Evolutionary conservation across 352 stramenopile species (phyloP), one percentile per base, ranked within the genome.

Genomic region (Pythium grandisporangium): DNA sequence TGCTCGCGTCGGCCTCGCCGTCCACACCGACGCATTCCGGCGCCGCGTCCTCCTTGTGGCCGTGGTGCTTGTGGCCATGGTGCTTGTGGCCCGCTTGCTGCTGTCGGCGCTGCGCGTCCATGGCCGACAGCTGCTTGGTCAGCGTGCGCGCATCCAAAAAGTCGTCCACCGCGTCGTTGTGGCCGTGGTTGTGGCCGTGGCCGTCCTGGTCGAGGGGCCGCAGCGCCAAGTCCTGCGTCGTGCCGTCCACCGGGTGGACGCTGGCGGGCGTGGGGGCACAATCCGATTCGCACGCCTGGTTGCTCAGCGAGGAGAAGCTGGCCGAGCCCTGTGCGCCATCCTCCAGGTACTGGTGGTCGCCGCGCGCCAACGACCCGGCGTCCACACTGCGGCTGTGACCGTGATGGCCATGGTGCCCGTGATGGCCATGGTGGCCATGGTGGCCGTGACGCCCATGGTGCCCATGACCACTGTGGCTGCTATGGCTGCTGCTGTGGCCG

Each of bases 141-240:
- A 81, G 54, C 38, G 51, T 64, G 16, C 63, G 62, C 14, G 60
- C 58, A 30, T 78, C 61, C 46, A 84, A 72, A 39, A 81, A 84
- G 48, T 84, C 70, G 42, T 81, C 66, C 27, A 66, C 73, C 33
- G 77, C 66, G 42, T 72, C 63, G 34, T 64, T 53, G 30, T 68
- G 17, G 11, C 51, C 43, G 20, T 42, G 30, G 45, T 58, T 42
- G 45, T 58, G 30, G 37, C 55, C 61, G 45, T 71, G 39, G 46
- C 58, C 45, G 35, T 62, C 42, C 20, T 51, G 37, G n/a, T 60
- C 44, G 29, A 25, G 14, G 30, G 26, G 27, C 27, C 10, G 8
- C 14, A 14, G 27, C 27, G 27, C 10, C 8, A 32, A 14, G 13
- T 59, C 51, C 45, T 59, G 53, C n/a, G 38, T 27, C 33, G 43